phyloP scores from a whole-genome alignment of 164 flowering plant species.

The Vitis cinerea region DNA sequence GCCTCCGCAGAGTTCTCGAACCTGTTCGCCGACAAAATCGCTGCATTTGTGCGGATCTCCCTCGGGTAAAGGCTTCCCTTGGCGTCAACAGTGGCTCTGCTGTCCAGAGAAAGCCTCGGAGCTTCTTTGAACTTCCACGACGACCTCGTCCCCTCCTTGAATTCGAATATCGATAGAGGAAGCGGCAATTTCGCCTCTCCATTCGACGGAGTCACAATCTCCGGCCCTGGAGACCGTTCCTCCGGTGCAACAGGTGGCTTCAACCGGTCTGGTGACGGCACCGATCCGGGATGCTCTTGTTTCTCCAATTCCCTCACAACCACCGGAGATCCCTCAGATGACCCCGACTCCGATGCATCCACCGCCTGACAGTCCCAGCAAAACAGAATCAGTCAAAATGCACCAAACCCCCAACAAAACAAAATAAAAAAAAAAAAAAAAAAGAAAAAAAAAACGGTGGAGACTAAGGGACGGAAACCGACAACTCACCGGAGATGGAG shows the following conservation, averaged over 20 bases:
- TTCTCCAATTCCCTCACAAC: slow-evolving; percentile 19
- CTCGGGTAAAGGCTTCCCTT: slow-evolving; percentile 67
- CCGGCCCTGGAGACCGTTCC: slow-evolving; percentile 26
- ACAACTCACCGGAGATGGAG: slow-evolving; percentile 30
- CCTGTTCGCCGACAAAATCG: slow-evolving; percentile 24
- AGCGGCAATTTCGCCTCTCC: slow-evolving; percentile 20
- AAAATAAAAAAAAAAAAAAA: background rate
- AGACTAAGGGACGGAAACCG: background rate
- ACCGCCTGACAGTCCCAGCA: slow-evolving; percentile 24
- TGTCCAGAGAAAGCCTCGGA: slow-evolving; percentile 89
- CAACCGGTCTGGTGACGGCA: slow-evolving; percentile 21
- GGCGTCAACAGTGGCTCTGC: slow-evolving; percentile 73
- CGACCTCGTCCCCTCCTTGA: slow-evolving; percentile 58
- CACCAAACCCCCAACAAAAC: background rate
- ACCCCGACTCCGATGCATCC: slow-evolving; percentile 41
- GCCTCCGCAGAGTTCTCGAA: slow-evolving; percentile 8
- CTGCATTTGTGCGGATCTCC: slow-evolving; percentile 52
- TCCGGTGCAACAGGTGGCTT: slow-evolving; percentile 20
- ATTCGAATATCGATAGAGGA: slow-evolving; percentile 53
- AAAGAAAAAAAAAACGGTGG: background rate
- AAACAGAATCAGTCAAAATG: background rate
- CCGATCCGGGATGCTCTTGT: slow-evolving; percentile 9
- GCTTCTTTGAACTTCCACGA: slow-evolving; percentile 83
- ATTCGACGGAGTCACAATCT: slow-evolving; percentile 6
- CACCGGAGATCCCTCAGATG: slow-evolving; percentile 34